Conservation (phyloP, 108 stramenopile species). For the Nannochloropsis salina region DNA sequence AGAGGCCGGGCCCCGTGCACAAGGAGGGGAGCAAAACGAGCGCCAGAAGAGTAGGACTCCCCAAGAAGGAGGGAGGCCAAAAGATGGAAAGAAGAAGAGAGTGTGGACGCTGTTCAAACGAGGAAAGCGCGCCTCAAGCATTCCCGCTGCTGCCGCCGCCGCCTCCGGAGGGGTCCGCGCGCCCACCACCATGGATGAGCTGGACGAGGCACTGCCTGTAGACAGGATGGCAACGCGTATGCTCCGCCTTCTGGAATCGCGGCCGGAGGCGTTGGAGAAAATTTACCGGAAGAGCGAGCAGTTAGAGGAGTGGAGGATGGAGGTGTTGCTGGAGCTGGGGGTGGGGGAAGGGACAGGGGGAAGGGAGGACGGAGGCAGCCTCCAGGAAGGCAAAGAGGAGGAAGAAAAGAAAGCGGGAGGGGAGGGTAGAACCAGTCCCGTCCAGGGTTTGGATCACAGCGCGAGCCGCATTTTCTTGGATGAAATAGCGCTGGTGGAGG, state of each 20-base stretch:
- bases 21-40: neutral
- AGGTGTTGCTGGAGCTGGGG: neutral
- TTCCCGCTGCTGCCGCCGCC: too few species aligned
- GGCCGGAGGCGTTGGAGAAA: neutral
- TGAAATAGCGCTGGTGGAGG: neutral
- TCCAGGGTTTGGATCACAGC: conserved; percentile 1
- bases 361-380: neutral
- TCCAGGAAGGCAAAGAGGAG: neutral
- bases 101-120: too few species aligned
- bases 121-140: too few species aligned
- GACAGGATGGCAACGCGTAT: neutral
- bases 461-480: neutral
- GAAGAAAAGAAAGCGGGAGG: neutral
- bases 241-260: neutral
- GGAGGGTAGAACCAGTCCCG: neutral
- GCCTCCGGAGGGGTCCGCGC: too few species aligned
- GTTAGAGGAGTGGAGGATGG: conserved; percentile 16
- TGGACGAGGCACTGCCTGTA: neutral
- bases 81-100: neutral
- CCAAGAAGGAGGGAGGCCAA: neutral
- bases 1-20: neutral
- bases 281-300: neutral
- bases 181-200: neutral
- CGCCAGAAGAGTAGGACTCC: neutral
- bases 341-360: neutral